Base-by-base conservation (phyloP, 352 stramenopile species). In the Phytophthora fragariaefolia region DNA sequence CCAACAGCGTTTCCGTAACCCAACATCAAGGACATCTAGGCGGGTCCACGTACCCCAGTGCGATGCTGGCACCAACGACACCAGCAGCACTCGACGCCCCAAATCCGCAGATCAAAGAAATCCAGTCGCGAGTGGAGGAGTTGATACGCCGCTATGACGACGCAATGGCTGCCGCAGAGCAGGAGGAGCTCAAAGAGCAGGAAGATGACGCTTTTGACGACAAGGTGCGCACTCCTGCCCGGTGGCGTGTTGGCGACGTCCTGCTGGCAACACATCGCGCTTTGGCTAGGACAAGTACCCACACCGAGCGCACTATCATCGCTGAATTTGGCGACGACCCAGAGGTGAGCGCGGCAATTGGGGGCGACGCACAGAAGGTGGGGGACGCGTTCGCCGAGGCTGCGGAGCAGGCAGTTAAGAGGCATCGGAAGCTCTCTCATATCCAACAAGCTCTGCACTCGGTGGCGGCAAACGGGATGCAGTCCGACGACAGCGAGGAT, bases 91-190 rank as follows among this genome's bases (percentile, higher is more conserved):
- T 51, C 30, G 52, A 45, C 2, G 47, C 49, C 18, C 45, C 57
- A 5, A 87, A 87, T 27, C 74, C 82, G 0, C 73, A 91, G 53
- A 77, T 91, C 24, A 76, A 72, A 1, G 84, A 82, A 23, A 93
- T 93, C 63, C 84, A 90, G 66, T 83, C 75, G 13, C 77, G 84
- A 24, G 84, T 93, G 28, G 79, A 75, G 6, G 84, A 90, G n/a
- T 69, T 93, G 18, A 74, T 93, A 47, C 82, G 84, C 10, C 75
- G 73, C 4, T 93, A 85, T 53, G 79, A 93, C 47, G 84, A 89
- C 47, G 74, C 51, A 1, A n/a, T 75, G 20, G 63, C 58, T 48
- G 52, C 36, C 38, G 43, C 54, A n/a, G 60, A 62, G 6, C 32
- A 60, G n/a, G 43, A 66, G 5, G 63, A 79, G 15, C 36, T 68